These are phyloP conservation scores for Anthostomella pinea DNA, from an alignment of 2,329 filamentous ascomycete species.

Conservation along the genomic window DNA sequence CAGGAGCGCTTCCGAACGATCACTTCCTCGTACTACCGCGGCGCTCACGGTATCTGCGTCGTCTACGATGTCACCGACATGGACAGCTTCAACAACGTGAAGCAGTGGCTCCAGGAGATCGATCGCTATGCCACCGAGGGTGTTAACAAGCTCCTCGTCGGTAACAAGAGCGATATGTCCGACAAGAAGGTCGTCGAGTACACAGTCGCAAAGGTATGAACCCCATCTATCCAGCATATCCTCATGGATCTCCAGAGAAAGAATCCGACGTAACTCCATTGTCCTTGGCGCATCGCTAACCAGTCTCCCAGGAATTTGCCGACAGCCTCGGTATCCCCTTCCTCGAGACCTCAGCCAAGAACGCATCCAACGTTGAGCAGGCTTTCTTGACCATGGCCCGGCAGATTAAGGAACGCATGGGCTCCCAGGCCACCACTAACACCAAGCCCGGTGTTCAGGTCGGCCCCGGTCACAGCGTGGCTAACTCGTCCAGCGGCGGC, in stretches of 20 bases:
- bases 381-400: conserved; percentile 99
- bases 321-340: conserved; percentile 98
- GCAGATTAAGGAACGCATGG: conserved; percentile 99
- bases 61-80: conserved; percentile 99
- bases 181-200: conserved; percentile 99
- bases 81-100: conserved; percentile 99
- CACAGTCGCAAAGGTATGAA: conserved; percentile 92
- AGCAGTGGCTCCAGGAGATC: conserved; percentile 99
- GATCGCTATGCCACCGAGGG: conserved; percentile 98
- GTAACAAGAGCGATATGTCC: conserved; percentile 99
- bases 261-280: too few species aligned
- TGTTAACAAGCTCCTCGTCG: conserved; percentile 98
- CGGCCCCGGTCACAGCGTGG: conserved; percentile 89
- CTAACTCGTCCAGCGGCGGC: conserved; percentile 77
- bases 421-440: conserved; percentile 91
- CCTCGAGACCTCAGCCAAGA: conserved; percentile 99
- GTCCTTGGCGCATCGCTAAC: conserved; percentile 14
- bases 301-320: conserved; percentile 76
- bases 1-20: conserved; percentile 99
- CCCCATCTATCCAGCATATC: conserved; percentile 4
- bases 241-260: too few species aligned
- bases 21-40: conserved; percentile 98
- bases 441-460: conserved; percentile 98
- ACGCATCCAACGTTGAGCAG: conserved; percentile 98
- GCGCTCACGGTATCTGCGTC: conserved; percentile 98